phyloP scores from a whole-genome alignment of 1,139 yeast genomes.

The Geotrichum candidum region DNA sequence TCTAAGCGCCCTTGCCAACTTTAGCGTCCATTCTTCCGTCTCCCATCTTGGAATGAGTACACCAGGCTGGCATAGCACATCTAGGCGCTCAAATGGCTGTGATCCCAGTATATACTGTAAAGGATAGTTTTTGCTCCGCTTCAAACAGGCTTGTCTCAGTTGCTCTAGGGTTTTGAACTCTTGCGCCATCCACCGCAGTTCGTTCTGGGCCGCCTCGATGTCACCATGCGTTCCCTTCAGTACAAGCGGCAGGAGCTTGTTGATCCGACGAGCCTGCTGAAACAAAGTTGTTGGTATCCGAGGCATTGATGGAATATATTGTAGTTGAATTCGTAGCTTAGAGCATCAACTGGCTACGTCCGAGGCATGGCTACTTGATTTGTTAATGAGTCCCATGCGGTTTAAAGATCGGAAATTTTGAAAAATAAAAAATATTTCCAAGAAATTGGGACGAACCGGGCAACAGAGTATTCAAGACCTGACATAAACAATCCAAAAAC shows the following conservation, averaged over 20 bases:
- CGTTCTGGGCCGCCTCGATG: conserved; percentile 36
- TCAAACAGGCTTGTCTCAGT: conserved; percentile 24
- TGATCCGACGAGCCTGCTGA: conserved; percentile 17
- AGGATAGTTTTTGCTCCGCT: conserved; percentile 47
- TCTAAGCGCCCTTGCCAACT: conserved; percentile 36
- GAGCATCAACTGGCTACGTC: not conserved
- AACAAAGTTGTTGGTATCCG: conserved; percentile 14
- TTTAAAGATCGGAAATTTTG: not conserved
- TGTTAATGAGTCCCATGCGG: not conserved
- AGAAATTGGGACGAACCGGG: not conserved
- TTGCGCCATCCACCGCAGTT: conserved; percentile 47
- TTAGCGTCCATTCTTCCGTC: conserved; percentile 82
- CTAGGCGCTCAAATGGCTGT: conserved; percentile 79
- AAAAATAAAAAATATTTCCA: not conserved
- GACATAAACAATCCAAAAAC: not conserved
- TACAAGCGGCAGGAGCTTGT: conserved; percentile 23
- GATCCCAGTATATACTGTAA: conserved; percentile 76
- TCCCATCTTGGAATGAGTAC: conserved; percentile 93
- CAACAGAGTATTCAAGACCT: not conserved
- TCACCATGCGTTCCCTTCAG: conserved; percentile 24
- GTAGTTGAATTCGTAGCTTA: not conserved
- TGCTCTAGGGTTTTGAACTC: conserved; percentile 31
- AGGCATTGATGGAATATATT: conserved; percentile 14
- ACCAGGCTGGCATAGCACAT: conserved; percentile 51
- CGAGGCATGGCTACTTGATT: not conserved